A percentile compares a stretch with the other conserved stretches of the same genome.
phyloP scores from a whole-genome alignment of 768 basidiomycete species.

The Gyrodon lividus region DNA sequence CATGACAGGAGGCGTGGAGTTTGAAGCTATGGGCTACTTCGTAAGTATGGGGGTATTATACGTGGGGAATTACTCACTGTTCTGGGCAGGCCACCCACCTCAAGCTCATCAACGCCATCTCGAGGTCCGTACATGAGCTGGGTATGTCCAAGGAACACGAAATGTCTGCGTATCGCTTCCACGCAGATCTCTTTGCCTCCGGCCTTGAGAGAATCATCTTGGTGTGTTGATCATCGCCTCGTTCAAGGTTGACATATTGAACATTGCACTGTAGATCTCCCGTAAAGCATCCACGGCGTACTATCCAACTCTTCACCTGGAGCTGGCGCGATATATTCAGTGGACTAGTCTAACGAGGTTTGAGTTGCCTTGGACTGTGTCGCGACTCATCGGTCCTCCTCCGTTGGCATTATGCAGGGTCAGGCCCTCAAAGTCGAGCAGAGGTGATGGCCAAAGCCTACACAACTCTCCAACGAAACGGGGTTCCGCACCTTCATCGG shows the following conservation, averaged over 20 bases:
- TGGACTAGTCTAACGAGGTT: conserved; percentile 64
- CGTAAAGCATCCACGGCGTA: conserved; percentile 94
- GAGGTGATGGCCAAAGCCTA: conserved; percentile 15
- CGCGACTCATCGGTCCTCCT: conserved; percentile 76
- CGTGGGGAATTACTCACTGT: conserved; percentile 8
- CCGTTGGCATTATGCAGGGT: conserved; percentile 59
- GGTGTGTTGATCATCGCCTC: conserved; percentile 44
- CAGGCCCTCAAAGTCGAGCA: conserved; percentile 14
- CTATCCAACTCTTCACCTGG: conserved; percentile 93
- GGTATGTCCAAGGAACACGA: conserved; percentile 67
- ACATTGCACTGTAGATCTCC: conserved; percentile 58
- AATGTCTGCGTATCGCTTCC: conserved; percentile 79
- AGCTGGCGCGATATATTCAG: conserved; percentile 83
- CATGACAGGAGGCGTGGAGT: conserved; percentile 98
- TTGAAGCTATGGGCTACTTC: conserved; percentile 94
- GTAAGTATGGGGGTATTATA: conserved; percentile 47
- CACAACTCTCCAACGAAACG: conserved; percentile 27
- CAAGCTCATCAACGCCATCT: conserved; percentile 79
- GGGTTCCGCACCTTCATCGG: conserved; percentile 11
- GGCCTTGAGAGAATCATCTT: conserved; percentile 90
- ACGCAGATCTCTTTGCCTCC: conserved; percentile 83
- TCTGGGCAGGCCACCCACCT: conserved; percentile 76
- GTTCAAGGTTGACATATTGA: neutral
- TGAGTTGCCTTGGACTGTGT: conserved; percentile 79
- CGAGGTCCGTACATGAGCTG: conserved; percentile 61